These are phyloP conservation scores for Colletotrichum shisoi DNA, from an alignment of 2,329 filamentous ascomycete species.

Conservation along the genomic window DNA sequence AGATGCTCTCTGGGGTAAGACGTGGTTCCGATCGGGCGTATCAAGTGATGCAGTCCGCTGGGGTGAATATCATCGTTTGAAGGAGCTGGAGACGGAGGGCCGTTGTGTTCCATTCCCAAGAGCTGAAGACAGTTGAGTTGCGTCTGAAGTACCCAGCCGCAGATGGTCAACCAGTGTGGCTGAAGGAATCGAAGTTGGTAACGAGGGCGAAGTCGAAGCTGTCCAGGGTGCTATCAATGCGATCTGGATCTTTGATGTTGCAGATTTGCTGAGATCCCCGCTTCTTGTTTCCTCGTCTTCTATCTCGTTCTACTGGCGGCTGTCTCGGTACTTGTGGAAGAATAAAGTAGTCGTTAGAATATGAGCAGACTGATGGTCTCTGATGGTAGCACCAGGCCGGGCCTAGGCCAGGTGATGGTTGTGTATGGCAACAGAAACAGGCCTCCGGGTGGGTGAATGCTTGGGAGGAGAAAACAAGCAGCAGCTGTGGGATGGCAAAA, in stretches of 20 bases:
- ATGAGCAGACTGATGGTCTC: slow-evolving; percentile 3
- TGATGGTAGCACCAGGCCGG: slow-evolving; percentile 14
- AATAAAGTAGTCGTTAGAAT: slow-evolving; percentile 23
- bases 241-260: background rate
- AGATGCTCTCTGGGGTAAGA: slow-evolving; percentile 44
- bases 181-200: background rate
- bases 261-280: background rate
- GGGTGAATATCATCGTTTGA: slow-evolving; percentile 51
- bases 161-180: background rate
- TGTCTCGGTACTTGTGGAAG: slow-evolving; percentile 28
- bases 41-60: slow-evolving; percentile 54
- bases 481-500: slow-evolving; percentile 8
- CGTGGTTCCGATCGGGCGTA: slow-evolving; percentile 54
- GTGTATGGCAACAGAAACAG: slow-evolving; percentile 18
- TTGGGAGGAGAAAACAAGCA: slow-evolving; percentile 14
- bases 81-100: slow-evolving; percentile 57
- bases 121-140: background rate
- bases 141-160: background rate
- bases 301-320: slow-evolving; percentile 7
- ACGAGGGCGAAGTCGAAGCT: background rate
- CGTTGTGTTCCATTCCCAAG: slow-evolving; percentile 49
- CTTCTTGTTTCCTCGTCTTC: background rate
- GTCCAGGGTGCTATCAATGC: background rate
- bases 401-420: background rate
- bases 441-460: slow-evolving; percentile 15